Percentiles rank a stretch among this genome's conserved stretches.
Conservation (phyloP, 2,329 filamentous ascomycete genomes). For the Trichoderma koningii region DNA sequence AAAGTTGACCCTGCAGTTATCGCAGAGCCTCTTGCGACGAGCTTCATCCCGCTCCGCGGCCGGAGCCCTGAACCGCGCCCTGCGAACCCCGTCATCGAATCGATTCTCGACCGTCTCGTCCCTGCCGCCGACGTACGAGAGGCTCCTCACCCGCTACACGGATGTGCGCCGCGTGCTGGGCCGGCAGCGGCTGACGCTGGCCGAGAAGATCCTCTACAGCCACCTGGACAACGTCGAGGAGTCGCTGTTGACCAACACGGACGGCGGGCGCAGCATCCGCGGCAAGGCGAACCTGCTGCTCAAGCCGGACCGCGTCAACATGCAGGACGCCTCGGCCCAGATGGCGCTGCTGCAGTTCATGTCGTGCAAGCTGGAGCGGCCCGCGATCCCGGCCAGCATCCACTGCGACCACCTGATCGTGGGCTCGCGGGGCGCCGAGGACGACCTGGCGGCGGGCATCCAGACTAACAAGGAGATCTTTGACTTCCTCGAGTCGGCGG, state of each 20-base stretch:
- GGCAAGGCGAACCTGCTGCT: conserved; percentile 92
- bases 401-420: conserved; percentile 99
- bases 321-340: conserved; percentile 98
- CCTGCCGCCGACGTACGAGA: conserved; percentile 74
- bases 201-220: conserved; percentile 98
- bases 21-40: conserved; percentile 44
- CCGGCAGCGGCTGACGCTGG: conserved; percentile 71
- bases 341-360: conserved; percentile 99
- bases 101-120: conserved; percentile 45
- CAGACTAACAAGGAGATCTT: conserved; percentile 95
- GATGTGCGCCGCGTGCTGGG: conserved; percentile 76
- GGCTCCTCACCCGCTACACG: conserved; percentile 74
- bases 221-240: conserved; percentile 90
- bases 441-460: conserved; percentile 82
- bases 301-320: conserved; percentile 95
- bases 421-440: conserved; percentile 83
- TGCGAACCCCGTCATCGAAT: conserved; percentile 33
- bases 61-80: conserved; percentile 23
- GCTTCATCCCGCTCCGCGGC: conserved; percentile 37
- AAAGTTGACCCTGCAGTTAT: neutral
- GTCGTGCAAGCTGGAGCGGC: conserved; percentile 86
- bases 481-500: conserved; percentile 91
- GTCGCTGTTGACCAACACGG: conserved; percentile 77
- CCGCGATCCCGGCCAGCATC: conserved; percentile 93
- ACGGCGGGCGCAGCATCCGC: conserved; percentile 80